Percentiles rank a stretch among this genome's conserved stretches.
phyloP scores from a whole-genome alignment of 345 rosid genomes.

The Geranium brycei region DNA sequence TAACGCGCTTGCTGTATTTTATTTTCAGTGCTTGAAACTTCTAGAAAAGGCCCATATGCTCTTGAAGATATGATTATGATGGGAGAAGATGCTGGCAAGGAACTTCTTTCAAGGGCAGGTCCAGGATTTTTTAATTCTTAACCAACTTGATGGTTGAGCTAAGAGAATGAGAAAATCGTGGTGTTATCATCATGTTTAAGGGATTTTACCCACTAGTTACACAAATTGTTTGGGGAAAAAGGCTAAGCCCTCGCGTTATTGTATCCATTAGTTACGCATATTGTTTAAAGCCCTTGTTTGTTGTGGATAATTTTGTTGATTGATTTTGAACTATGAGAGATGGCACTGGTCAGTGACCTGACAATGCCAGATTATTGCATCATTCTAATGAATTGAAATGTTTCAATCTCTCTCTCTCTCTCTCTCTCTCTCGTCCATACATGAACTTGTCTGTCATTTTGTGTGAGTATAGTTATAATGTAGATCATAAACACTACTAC shows the following conservation, averaged over 20 bases:
- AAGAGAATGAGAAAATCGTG: neutral
- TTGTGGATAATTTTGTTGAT: neutral
- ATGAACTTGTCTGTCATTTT: neutral
- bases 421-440: neutral
- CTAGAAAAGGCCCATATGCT: conserved; percentile 60
- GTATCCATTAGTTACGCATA: neutral
- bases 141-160: conserved; percentile 9
- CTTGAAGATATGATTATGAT: conserved; percentile 64
- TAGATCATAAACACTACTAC: no score
- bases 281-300: neutral
- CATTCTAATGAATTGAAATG: neutral
- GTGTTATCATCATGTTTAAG: neutral
- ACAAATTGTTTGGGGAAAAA: neutral
- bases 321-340: neutral
- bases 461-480: neutral
- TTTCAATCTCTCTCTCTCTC: neutral
- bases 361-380: no score
- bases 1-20: neutral
- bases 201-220: neutral
- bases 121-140: conserved; percentile 69
- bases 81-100: conserved; percentile 91
- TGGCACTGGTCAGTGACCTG: neutral
- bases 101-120: conserved; percentile 71
- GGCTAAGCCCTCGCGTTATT: no score
- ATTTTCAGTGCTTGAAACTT: conserved; percentile 76